Evolutionary conservation across 805 yeast species (phyloP).

Genomic region (Saccharomycopsis sp.): DNA sequence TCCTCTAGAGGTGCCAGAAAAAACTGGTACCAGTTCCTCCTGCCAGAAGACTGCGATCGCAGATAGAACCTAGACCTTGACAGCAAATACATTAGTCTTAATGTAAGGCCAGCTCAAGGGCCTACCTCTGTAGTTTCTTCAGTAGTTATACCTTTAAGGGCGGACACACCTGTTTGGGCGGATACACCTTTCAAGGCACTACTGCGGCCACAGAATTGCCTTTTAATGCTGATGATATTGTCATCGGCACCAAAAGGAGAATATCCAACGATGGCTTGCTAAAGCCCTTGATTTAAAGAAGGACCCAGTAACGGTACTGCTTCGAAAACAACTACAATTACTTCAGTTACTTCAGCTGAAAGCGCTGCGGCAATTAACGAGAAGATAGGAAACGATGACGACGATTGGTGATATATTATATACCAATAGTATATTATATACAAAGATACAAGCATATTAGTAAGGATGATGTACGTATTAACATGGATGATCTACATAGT

Average conservation of each 20-base stretch:
- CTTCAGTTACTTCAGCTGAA: conserved; percentile 7
- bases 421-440: too few relatives aligned
- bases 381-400: conserved; percentile 20
- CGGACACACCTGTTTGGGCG: too few relatives aligned
- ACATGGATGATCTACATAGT: too few relatives aligned
- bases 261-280: conserved; percentile 93
- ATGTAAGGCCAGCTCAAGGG: too few relatives aligned
- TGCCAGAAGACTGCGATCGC: conserved; percentile 12
- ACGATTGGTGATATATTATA: conserved; percentile 5
- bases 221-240: conserved; percentile 65
- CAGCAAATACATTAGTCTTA: neutral
- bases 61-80: conserved; percentile 6
- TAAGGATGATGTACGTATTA: too few relatives aligned
- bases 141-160: conserved; percentile 46
- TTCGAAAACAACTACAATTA: conserved; percentile 15
- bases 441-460: neutral
- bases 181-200: conserved; percentile 83
- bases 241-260: conserved; percentile 66
- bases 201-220: conserved; percentile 80
- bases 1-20: conserved; percentile 22
- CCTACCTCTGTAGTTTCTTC: conserved; percentile 6
- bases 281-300: conserved; percentile 63
- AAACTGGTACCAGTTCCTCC: conserved; percentile 34
- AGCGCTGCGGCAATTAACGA: conserved; percentile 16
- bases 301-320: conserved; percentile 27